These are phyloP conservation scores for Babesia caballi DNA, from an alignment of 169 alveolate genomes.

Conservation along the genomic window DNA sequence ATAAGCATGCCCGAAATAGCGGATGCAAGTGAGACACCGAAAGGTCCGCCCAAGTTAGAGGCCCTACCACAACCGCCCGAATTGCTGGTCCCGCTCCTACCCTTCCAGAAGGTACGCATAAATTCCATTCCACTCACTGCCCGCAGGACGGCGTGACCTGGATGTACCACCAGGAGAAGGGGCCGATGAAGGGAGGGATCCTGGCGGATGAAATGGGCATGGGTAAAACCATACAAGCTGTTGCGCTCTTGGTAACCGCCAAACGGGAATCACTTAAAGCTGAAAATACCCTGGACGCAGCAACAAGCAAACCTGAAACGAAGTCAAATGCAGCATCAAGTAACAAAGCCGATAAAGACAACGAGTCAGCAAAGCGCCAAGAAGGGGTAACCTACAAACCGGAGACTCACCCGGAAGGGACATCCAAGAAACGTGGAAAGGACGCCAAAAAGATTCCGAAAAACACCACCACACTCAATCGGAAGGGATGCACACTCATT, in stretches of 20 bases:
- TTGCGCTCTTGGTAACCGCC: slow-evolving; percentile 80
- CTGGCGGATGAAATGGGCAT: slow-evolving; percentile 99
- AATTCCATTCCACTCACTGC: slow-evolving; percentile 47
- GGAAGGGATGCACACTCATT: slow-evolving; percentile 70
- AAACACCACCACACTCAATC: background rate
- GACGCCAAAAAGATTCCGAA: background rate
- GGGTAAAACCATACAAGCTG: slow-evolving; percentile 95
- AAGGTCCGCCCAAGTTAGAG: background rate
- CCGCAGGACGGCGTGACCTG: slow-evolving; percentile 77
- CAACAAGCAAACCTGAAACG: background rate
- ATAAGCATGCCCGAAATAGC: slow-evolving; percentile 16
- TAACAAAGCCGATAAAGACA: background rate
- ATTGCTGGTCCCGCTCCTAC: slow-evolving; percentile 33
- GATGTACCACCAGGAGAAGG: slow-evolving; percentile 76
- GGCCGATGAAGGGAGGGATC: slow-evolving; percentile 85
- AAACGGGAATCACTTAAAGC: background rate
- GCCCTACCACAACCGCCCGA: slow-evolving; percentile 21
- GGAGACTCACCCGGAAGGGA: background rate
- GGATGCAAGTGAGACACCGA: slow-evolving; percentile 32
- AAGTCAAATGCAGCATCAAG: background rate
- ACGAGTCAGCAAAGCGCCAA: background rate
- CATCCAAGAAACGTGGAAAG: background rate
- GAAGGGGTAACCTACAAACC: background rate
- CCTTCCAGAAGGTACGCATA: slow-evolving; percentile 53
- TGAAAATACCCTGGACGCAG: background rate